phyloP scores from a whole-genome alignment of 2,329 filamentous ascomycete genomes.

The Paecilomyces fulvus region DNA sequence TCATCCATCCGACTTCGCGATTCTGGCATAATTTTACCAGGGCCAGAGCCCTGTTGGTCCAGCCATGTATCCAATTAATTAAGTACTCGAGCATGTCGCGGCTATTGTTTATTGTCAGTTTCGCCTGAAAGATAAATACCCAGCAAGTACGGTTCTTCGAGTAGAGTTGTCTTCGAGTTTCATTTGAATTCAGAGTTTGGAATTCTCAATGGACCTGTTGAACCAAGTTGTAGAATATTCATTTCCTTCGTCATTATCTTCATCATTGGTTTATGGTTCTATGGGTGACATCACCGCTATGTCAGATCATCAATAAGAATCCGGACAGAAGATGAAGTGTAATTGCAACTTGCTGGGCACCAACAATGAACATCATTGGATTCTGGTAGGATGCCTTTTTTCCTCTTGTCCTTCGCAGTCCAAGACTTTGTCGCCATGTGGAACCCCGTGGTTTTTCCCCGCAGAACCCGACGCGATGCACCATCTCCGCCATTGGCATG shows the following conservation, averaged over 20 bases:
- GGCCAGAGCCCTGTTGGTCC: neutral
- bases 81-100: neutral
- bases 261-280: too few relatives aligned
- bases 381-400: neutral
- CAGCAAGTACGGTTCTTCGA: too few relatives aligned
- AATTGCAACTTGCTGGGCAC: neutral
- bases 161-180: too few relatives aligned
- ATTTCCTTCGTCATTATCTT: neutral
- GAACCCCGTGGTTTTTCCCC: neutral
- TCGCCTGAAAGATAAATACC: too few relatives aligned
- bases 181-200: too few relatives aligned
- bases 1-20: slow-evolving; percentile 5
- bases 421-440: neutral
- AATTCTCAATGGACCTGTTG: too few relatives aligned
- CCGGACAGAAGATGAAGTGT: neutral
- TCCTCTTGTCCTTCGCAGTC: neutral
- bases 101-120: too few relatives aligned
- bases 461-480: neutral
- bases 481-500: neutral
- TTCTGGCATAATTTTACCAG: slow-evolving; percentile 2
- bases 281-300: neutral
- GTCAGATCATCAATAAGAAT: neutral
- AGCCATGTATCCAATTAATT: neutral
- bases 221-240: too few relatives aligned
- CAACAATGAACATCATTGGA: neutral